Base-by-base conservation (phyloP, 345 rosid genomes). In the Hibiscus tridactylites region DNA sequence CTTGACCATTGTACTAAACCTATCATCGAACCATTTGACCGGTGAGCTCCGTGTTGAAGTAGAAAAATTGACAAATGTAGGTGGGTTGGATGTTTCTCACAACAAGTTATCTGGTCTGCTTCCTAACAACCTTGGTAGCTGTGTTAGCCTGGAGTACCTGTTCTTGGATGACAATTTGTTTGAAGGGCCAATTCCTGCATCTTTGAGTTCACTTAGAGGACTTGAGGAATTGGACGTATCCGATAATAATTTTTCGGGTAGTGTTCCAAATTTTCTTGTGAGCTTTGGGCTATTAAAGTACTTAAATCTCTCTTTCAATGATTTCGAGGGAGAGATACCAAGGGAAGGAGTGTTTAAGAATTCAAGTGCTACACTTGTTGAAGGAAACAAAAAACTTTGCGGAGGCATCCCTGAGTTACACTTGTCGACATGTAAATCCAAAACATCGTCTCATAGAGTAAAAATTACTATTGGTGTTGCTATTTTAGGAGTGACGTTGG, bases 271-370 rank as follows among this genome's bases (percentile, higher is more conserved):
- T 19, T 74, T 49, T 56, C 9, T 81, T 0, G 64, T 57, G 24
- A 8, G 13, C 12, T 17, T 76, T 15, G 9, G 0, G 5, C 56
- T 58, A 3, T 68, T 79, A 15, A 1, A 50, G 0, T 13, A 33
- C 5, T 65, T 78, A 56, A 71, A 84, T 62, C 69, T 81, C 9
- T 82, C 90, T 61, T 71, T 60, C 35, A 86, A 86, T 19, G 24
- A 79, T 47, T 77, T 86, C 0, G 85, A 84, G 37, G 86, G 88
- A 3, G 74, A 61, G 49, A 21, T 83, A 10, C 87, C 83, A 13
- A 13, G 15, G 8, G 19, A 42, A 70, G 84, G 90, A 9, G 44
- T 76, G 5, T 84, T 84, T 57, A 21, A 10, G 61, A 79, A 83
- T 68, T 58, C 63, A 3, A 84, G 79, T 70, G 81, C 72, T 9